phyloP scores from a whole-genome alignment of 2,329 filamentous ascomycete genomes.

The Alternaria sp. region DNA sequence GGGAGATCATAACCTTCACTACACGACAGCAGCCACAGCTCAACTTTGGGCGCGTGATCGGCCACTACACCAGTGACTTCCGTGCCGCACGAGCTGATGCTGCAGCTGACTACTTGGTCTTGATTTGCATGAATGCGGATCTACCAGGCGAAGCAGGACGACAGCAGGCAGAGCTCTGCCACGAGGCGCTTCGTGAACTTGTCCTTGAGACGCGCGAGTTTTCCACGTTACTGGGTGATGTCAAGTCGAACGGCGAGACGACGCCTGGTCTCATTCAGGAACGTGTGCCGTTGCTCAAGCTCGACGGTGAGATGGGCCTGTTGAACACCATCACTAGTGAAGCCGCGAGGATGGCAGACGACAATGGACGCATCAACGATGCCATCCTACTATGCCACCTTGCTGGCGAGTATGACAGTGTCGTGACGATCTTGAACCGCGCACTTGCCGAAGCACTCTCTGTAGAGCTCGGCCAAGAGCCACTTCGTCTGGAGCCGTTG shows the following conservation, averaged over 20 bases:
- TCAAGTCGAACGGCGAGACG: conserved; percentile 82
- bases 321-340: conserved; percentile 91
- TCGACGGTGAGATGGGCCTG: conserved; percentile 82
- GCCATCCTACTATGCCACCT: conserved; percentile 94
- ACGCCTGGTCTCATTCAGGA: conserved; percentile 89
- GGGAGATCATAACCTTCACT: conserved; percentile 74
- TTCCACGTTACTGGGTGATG: conserved; percentile 90
- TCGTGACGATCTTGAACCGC: conserved; percentile 88
- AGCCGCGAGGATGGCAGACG: conserved; percentile 90
- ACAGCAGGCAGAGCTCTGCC: conserved; percentile 82
- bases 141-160: conserved; percentile 76
- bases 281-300: conserved; percentile 79
- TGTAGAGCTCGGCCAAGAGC: conserved; percentile 82
- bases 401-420: conserved; percentile 92
- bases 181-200: conserved; percentile 90
- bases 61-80: conserved; percentile 96
- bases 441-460: conserved; percentile 89
- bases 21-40: conserved; percentile 79
- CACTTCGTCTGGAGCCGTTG: conserved; percentile 78
- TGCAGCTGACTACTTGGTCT: conserved; percentile 88
- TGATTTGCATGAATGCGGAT: conserved; percentile 93
- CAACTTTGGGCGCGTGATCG: conserved; percentile 92
- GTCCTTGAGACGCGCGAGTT: conserved; percentile 98
- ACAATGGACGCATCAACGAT: conserved; percentile 91
- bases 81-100: conserved; percentile 86